Evolutionary conservation across 2,329 filamentous ascomycete genomes (phyloP).

Genomic region (Talaromyces pinophilus): DNA sequence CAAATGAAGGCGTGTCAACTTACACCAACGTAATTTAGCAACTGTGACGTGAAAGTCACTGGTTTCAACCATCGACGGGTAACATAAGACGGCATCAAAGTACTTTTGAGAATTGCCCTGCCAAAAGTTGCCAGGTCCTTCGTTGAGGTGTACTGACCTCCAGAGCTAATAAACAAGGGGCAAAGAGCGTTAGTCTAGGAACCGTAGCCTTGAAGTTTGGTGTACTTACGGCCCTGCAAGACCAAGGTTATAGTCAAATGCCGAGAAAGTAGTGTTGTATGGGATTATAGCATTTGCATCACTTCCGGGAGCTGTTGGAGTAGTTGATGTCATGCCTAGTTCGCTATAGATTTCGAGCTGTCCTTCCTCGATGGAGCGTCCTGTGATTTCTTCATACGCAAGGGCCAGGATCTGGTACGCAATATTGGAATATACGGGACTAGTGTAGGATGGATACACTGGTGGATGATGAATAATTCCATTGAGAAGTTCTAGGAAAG

Average conservation of each 20-base stretch:
- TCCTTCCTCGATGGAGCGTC: neutral
- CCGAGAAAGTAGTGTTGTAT: slow-evolving; percentile 1
- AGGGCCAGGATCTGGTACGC: slow-evolving; percentile 6
- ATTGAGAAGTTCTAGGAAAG: slow-evolving; percentile 5
- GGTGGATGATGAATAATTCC: slow-evolving; percentile 12
- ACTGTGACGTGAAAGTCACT: slow-evolving; percentile 7
- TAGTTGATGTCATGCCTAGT: slow-evolving; percentile 3
- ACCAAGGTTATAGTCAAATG: slow-evolving; percentile 9
- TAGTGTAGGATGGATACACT: slow-evolving; percentile 4
- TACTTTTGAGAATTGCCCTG: slow-evolving; percentile 6
- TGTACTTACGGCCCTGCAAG: slow-evolving; percentile 3
- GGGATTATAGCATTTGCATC: slow-evolving; percentile 12
- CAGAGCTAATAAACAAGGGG: neutral
- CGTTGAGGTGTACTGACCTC: slow-evolving; percentile 11
- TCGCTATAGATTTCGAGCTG: neutral
- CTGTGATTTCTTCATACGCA: slow-evolving; percentile 11
- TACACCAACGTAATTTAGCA: slow-evolving; percentile 1
- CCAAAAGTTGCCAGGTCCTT: slow-evolving; percentile 6
- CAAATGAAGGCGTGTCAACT: neutral
- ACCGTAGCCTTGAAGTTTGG: neutral
- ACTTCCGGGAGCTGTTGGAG: neutral
- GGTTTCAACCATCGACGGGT: slow-evolving; percentile 14
- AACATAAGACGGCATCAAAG: slow-evolving; percentile 2
- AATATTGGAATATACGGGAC: slow-evolving; percentile 12
- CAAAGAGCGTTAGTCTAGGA: neutral